Conservation (phyloP, 2,329 filamentous ascomycete species). For the Leptographium lundbergii region DNA sequence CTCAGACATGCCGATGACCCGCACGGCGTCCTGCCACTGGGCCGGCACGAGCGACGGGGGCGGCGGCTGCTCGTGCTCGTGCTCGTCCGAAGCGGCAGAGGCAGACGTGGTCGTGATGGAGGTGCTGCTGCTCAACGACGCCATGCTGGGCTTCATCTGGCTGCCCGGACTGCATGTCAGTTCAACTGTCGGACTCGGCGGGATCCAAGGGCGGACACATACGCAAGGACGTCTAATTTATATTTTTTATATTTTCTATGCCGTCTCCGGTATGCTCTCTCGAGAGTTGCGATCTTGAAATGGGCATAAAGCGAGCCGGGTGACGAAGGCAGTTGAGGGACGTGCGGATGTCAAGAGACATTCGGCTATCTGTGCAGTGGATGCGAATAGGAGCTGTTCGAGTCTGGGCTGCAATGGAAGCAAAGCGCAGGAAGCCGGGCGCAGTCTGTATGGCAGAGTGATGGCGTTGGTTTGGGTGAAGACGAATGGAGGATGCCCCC, state of each 20-base stretch:
- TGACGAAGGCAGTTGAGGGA: conserved; percentile 44
- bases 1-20: conserved; percentile 51
- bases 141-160: conserved; percentile 25
- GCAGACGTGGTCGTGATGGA: neutral
- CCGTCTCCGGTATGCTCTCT: conserved; percentile 43
- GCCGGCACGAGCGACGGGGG: conserved; percentile 35
- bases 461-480: no score
- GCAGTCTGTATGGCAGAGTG: no score
- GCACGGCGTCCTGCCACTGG: conserved; percentile 43
- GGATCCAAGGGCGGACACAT: no score
- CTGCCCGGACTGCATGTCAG: neutral
- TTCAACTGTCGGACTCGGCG: no score
- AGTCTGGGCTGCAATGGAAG: neutral
- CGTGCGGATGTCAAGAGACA: conserved; percentile 45
- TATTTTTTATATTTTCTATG: conserved; percentile 36
- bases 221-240: neutral
- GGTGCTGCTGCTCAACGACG: conserved; percentile 21
- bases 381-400: neutral
- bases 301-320: conserved; percentile 43
- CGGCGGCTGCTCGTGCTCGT: neutral
- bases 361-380: conserved; percentile 20
- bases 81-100: neutral
- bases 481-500: no score
- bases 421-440: no score
- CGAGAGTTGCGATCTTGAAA: conserved; percentile 42